Conservation (phyloP, 2,329 filamentous ascomycete species). For the Mycocentrospora acerina region DNA sequence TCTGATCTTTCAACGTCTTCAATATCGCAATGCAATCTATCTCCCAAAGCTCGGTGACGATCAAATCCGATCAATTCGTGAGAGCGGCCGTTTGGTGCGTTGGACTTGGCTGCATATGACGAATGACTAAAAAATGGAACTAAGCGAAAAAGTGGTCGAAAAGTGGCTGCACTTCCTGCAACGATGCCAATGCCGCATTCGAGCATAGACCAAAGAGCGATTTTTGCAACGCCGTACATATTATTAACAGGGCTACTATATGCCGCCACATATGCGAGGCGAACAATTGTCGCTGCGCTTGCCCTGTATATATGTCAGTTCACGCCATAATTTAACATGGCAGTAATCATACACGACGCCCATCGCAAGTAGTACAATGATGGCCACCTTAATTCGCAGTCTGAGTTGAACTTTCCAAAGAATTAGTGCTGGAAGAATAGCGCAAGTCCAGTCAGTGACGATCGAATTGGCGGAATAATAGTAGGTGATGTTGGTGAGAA, state of each 20-base stretch:
- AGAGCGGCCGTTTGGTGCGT: too few relatives aligned
- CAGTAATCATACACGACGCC: conserved; percentile 10
- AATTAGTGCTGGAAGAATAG: conserved; percentile 38
- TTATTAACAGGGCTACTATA: conserved; percentile 41
- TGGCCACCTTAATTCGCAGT: conserved; percentile 38
- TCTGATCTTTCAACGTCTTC: conserved; percentile 1
- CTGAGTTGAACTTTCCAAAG: conserved; percentile 45
- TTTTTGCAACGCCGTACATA: conserved; percentile 35
- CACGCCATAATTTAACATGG: conserved; percentile 29
- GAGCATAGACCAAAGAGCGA: conserved; percentile 41
- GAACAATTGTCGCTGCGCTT: conserved; percentile 39
- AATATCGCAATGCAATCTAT: too few relatives aligned
- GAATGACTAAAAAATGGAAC: conserved; percentile 6
- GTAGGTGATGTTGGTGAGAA: conserved; percentile 34
- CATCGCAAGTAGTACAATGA: conserved; percentile 39
- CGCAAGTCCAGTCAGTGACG: conserved; percentile 21
- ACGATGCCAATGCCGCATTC: conserved; percentile 50
- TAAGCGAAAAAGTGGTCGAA: conserved; percentile 42
- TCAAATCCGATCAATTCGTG: too few relatives aligned
- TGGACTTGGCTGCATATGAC: too few relatives aligned
- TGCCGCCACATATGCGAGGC: conserved; percentile 44
- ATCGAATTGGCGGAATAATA: conserved; percentile 24
- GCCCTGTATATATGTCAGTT: conserved; percentile 21
- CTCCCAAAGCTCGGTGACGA: too few relatives aligned
- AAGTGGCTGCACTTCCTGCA: conserved; percentile 46